phyloP scores from a whole-genome alignment of 2,329 filamentous ascomycete genomes.

The Apiospora phragmitis region DNA sequence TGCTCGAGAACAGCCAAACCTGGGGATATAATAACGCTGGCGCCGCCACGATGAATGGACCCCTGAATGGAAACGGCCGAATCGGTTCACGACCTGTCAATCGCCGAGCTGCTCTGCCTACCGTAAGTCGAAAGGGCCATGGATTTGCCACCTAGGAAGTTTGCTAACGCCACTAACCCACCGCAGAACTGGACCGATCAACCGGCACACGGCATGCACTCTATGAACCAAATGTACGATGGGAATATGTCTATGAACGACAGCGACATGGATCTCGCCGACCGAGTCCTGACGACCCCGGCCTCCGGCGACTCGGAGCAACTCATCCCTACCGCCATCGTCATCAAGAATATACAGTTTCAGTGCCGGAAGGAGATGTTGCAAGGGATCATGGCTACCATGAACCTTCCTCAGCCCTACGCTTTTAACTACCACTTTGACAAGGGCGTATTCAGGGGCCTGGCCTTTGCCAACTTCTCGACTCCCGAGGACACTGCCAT shows the following conservation, averaged over 20 bases:
- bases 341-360: conserved; percentile 99
- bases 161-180: background rate
- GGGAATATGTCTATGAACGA: conserved; percentile 40
- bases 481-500: conserved; percentile 89
- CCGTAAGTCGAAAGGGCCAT: conserved; percentile 58
- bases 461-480: conserved; percentile 98
- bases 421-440: conserved; percentile 99
- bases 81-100: conserved; percentile 49
- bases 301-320: conserved; percentile 69
- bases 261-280: conserved; percentile 37
- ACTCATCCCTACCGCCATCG: conserved; percentile 95
- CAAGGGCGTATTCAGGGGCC: conserved; percentile 91
- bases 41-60: conserved; percentile 63
- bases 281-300: conserved; percentile 41
- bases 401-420: conserved; percentile 91
- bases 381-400: conserved; percentile 88
- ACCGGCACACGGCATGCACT: conserved; percentile 42
- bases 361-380: conserved; percentile 97
- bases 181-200: conserved; percentile 54
- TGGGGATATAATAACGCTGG: conserved; percentile 67
- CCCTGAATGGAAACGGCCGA: conserved; percentile 64
- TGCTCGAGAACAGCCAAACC: conserved; percentile 70
- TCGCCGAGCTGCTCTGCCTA: conserved; percentile 65
- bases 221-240: conserved; percentile 35
- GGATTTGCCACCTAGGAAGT: background rate